Evolutionary conservation across 2,329 filamentous ascomycete species (phyloP), one percentile per base, ranked within the genome.

Genomic region (Cladophialophora yegresii): DNA sequence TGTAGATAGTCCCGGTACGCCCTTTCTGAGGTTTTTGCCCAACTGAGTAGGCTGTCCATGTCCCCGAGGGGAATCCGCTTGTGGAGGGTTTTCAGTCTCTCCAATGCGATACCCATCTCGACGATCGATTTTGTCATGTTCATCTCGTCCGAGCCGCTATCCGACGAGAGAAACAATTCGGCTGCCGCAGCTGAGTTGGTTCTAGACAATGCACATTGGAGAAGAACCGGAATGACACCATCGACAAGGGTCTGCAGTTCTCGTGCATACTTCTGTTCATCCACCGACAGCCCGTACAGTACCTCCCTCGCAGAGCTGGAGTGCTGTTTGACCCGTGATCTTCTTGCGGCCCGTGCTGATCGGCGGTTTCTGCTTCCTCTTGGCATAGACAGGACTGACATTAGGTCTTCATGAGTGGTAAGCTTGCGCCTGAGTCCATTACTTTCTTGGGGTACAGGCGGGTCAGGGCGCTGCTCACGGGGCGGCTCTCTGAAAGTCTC

Each of bases 191-290:
- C 84, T 6, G 85, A 84, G 67, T 87, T 85, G 1, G 87, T 87
- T 65, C 90, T 87, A 9, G 87, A 89, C 12, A 97, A 84, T 8
- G 96, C 90, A 69, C 92, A 91, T 9, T 89, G 91, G 58, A 99
- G 80, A 1, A 99, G 83, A 1, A 98, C 93, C 0, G 95, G 95
- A 62, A 99, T 91, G 23, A 99, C 93, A 62, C 95, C 95, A 71
- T 96, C 93, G 7, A 98, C 93, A 33, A 99, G 79, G 0, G 95
- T 97, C 73, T 92, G 92, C 33, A 99, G 83, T 77, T 99, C 95
- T 61, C 93, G 86, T 77, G 89, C 89, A 74, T 98, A 99, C 70
- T 95, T 89, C 51, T 85, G 81, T 76, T 99, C 95, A 71, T 98
- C 95, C 4, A 89, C 85, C 10, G 85, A 82, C 67, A 99, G 87